These are phyloP conservation scores for Bassia scoparia DNA, from an alignment of 148 eudicot species.

Conservation along the genomic window DNA sequence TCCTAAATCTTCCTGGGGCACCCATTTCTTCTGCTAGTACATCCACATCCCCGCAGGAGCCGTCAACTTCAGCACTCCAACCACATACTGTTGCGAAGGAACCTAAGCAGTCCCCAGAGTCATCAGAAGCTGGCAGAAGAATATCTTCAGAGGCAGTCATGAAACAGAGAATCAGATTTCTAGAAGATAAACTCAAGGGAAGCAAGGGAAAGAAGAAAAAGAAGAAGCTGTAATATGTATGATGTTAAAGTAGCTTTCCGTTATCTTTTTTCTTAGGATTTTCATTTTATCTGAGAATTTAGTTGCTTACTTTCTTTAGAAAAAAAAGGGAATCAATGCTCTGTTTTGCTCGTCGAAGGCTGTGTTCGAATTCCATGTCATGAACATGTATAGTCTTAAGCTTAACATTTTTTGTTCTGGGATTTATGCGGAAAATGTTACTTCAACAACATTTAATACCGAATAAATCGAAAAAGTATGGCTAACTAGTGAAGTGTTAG, in stretches of 20 bases:
- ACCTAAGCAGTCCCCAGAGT: constrained; percentile 19
- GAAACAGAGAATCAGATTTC: constrained; percentile 49
- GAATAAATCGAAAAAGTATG: not conserved
- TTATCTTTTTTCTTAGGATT: not conserved
- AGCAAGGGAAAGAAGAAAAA: constrained; percentile 57
- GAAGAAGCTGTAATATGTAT: constrained; percentile 32
- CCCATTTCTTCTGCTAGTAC: constrained; percentile 29
- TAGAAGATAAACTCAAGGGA: constrained; percentile 53
- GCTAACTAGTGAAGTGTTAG: not conserved
- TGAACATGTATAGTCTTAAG: too few relatives aligned
- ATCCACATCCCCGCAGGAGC: constrained; percentile 19
- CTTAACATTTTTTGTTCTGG: not conserved
- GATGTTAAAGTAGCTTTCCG: not conserved
- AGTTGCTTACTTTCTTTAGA: not conserved
- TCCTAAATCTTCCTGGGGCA: constrained; percentile 48
- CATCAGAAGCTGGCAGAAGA: constrained; percentile 27
- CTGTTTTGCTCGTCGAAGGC: not conserved
- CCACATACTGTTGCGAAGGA: constrained; percentile 27
- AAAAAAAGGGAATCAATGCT: not conserved
- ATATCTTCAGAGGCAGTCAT: constrained; percentile 38
- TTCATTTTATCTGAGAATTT: not conserved
- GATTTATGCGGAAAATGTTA: not conserved
- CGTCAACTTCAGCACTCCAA: constrained; percentile 39
- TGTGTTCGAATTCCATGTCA: not conserved
- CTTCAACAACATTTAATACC: not conserved